A percentile compares a stretch with the other conserved stretches of the same genome.
These are phyloP conservation scores for Vigna trinervia DNA, from an alignment of 306 rosid genomes.

Conservation along the genomic window DNA sequence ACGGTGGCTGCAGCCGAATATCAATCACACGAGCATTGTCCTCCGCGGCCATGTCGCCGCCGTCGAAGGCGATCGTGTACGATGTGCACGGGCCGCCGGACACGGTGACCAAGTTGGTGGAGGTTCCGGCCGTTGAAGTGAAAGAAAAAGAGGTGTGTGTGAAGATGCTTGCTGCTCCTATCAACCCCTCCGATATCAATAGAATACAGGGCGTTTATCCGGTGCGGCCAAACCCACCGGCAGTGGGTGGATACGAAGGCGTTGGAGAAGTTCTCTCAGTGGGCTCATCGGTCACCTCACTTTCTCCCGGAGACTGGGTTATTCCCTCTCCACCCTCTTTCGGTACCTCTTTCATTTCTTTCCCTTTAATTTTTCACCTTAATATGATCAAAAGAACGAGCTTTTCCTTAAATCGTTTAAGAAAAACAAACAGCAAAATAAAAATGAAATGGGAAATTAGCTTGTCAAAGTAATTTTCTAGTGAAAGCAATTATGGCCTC, in stretches of 20 bases:
- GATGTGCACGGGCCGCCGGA: constrained; percentile 82
- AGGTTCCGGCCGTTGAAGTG: constrained; percentile 67
- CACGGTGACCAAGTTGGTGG: constrained; percentile 63
- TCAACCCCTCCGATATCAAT: constrained; percentile 89
- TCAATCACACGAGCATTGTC: constrained; percentile 55
- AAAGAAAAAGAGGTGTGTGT: constrained; percentile 85
- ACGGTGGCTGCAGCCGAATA: neutral
- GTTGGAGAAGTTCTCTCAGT: constrained; percentile 82
- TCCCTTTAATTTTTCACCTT: too few species aligned
- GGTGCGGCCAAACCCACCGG: constrained; percentile 85
- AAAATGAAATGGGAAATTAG: too few species aligned
- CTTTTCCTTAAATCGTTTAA: too few species aligned
- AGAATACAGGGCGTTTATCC: constrained; percentile 95
- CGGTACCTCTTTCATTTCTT: constrained; percentile 49
- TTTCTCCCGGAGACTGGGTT: constrained; percentile 86
- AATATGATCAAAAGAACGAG: too few species aligned
- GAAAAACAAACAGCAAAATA: too few species aligned
- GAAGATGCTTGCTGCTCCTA: constrained; percentile 89
- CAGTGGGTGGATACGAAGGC: constrained; percentile 94
- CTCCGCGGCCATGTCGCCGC: constrained; percentile 73
- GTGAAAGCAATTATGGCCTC: too few species aligned
- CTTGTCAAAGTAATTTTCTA: too few species aligned
- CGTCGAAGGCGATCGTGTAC: constrained; percentile 89
- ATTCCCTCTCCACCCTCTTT: constrained; percentile 91
- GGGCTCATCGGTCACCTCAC: constrained; percentile 64